Evolutionary conservation across 257 asterid genomes (phyloP).

Genomic region (Salvia rosmarinus): DNA sequence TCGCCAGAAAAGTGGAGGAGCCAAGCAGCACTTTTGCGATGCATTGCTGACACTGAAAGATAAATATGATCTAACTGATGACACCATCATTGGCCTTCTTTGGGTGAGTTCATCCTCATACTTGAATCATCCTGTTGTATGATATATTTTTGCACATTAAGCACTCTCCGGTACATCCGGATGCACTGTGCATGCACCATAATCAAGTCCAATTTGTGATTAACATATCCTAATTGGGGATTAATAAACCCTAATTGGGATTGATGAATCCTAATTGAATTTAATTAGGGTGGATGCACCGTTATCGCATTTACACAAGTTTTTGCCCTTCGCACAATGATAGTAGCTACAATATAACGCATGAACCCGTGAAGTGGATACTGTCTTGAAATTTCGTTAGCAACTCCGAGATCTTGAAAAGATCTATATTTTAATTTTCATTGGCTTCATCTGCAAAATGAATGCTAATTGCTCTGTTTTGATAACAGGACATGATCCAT

Average conservation of each 20-base stretch:
- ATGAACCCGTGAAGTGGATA: background rate
- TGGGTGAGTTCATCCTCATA: constrained; percentile 20
- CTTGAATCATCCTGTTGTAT: background rate
- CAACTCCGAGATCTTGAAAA: no score
- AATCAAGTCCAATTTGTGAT: no score
- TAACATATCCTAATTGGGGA: no score
- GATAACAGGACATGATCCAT: constrained; percentile 31
- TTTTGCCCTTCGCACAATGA: background rate
- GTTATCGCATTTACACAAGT: no score
- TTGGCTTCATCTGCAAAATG: no score
- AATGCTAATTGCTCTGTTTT: background rate
- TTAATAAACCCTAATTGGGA: no score
- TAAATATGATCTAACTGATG: constrained; percentile 30
- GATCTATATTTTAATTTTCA: no score
- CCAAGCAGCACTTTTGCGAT: constrained; percentile 31
- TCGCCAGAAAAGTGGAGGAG: constrained; percentile 22
- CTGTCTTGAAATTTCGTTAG: no score
- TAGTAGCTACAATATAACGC: background rate
- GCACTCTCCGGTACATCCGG: no score
- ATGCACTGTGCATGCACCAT: no score
- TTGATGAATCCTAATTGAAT: no score
- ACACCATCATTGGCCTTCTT: constrained; percentile 37
- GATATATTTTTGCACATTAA: background rate
- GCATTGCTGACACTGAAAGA: constrained; percentile 26
- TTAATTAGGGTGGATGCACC: no score